Evolutionary conservation across 2,329 filamentous ascomycete genomes (phyloP), one percentile per base, ranked within the genome.

Genomic region (Colletotrichum sp.): DNA sequence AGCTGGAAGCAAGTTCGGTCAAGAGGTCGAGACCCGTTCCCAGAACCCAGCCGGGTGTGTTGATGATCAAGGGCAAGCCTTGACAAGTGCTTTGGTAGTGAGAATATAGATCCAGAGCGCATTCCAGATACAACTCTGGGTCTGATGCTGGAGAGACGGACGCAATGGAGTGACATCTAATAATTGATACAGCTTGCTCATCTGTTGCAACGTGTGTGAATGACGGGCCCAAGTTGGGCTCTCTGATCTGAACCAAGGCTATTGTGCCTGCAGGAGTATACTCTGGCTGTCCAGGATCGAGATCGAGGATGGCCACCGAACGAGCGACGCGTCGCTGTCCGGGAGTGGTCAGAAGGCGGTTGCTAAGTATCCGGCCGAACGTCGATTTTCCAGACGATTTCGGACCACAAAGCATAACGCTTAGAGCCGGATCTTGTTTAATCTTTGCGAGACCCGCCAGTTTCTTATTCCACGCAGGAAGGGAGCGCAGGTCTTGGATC

Each of bases 251-350:
- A 16, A 93, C 86, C 6, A 96, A 89, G 2, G 94, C 94, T 24
- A 96, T 81, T 16, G 93, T 92, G 1, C 94, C 94, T 1, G 93
- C 90, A 2, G 93, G 89, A 0, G 90, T 91, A 81, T 94, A 96
- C 80, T 96, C 94, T 4, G 94, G 94, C 80, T 96, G 94, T 0
- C 93, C 93, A 1, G 94, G 93, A 80, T 97, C 94, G 12, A 96
- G 87, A 79, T 78, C 95, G 8, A 97, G 87, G n/a, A 94, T 86
- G 71, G 88, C 89, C 30, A 93, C 86, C 18, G 81, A 80, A 2
- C 28, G 34, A 24, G 70, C 82, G 8, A 71, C 67, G 28, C 61
- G 48, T 24, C 74, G 75, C 79, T 80, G 79, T 79, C 63, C 77
- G 73, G 81, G 79, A 61, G 86, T 83, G 5, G 92, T 93, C n/a